phyloP scores from a whole-genome alignment of 1,284 basidiomycete species.

The Ganoderma lingzhi region DNA sequence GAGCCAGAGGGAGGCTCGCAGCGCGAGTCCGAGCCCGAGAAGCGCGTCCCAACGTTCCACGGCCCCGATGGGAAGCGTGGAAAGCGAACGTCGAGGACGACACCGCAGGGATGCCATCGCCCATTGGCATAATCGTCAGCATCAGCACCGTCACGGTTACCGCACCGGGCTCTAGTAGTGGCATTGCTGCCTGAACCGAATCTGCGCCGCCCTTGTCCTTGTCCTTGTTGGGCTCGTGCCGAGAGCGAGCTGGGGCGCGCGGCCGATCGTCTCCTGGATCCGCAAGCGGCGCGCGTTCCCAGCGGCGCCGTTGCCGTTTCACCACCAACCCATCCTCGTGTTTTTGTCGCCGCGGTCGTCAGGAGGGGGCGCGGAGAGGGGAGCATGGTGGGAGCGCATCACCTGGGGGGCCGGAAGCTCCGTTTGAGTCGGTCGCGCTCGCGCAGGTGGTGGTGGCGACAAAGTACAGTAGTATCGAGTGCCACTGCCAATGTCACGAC shows the following conservation, averaged over 20 bases:
- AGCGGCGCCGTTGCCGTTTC: not conserved
- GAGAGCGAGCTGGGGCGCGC: not conserved
- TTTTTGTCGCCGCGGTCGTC: not conserved
- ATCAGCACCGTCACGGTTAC: not conserved
- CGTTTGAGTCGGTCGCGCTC: not conserved
- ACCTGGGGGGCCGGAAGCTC: not conserved
- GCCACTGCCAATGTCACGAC: not conserved
- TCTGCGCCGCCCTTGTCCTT: not conserved
- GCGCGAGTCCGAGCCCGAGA: not conserved
- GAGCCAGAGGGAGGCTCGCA: not conserved
- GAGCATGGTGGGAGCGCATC: not conserved
- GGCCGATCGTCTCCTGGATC: not conserved
- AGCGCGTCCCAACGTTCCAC: not conserved
- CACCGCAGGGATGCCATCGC: not conserved
- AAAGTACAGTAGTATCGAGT: not conserved
- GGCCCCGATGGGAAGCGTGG: slow-evolving; percentile 11
- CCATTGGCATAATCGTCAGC: too few relatives aligned
- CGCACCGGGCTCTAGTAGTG: not conserved
- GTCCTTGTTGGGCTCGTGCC: not conserved
- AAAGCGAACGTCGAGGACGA: not conserved
- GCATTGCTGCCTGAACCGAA: not conserved
- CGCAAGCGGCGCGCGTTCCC: not conserved
- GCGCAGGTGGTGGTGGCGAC: not conserved
- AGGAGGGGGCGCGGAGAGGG: not conserved
- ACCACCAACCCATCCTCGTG: not conserved